These are phyloP conservation scores for Barnettozyma sucrosica DNA, from an alignment of 805 yeast genomes.

Conservation along the genomic window DNA sequence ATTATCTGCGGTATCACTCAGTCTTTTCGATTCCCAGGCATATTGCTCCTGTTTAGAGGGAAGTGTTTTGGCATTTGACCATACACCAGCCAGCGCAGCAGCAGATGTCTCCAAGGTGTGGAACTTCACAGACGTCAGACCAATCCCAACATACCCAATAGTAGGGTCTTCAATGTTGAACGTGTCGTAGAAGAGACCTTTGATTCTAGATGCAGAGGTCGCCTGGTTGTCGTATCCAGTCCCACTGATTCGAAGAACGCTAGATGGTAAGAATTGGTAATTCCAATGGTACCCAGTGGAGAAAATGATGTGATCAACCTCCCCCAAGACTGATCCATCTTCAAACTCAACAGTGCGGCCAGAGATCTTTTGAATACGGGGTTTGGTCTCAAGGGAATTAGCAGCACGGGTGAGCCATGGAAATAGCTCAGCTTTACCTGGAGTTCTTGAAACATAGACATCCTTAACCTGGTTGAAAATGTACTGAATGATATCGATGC, in stretches of 20 bases:
- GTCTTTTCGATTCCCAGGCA: constrained; percentile 28
- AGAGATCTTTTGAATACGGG: constrained; percentile 23
- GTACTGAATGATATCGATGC: constrained; percentile 39
- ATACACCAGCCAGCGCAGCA: constrained; percentile 48
- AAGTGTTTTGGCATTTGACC: constrained; percentile 38
- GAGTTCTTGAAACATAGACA: constrained; percentile 64
- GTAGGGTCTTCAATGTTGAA: constrained; percentile 41
- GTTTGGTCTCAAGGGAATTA: constrained; percentile 28
- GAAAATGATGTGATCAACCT: constrained; percentile 33
- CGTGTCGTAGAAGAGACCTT: constrained; percentile 39
- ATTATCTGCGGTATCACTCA: constrained; percentile 20
- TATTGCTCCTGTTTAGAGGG: constrained; percentile 37
- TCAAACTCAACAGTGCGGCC: constrained; percentile 27
- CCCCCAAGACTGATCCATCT: constrained; percentile 30
- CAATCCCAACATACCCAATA: constrained; percentile 35
- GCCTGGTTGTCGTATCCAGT: constrained; percentile 8
- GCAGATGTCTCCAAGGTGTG: constrained; percentile 44
- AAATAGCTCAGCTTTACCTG: constrained; percentile 51
- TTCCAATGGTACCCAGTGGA: constrained; percentile 40
- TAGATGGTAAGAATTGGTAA: constrained; percentile 30
- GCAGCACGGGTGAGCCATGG: constrained; percentile 38
- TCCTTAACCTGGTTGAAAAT: constrained; percentile 28
- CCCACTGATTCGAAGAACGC: constrained; percentile 20
- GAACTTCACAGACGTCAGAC: constrained; percentile 38
- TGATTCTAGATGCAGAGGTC: constrained; percentile 28